Base-by-base conservation (phyloP, 306 rosid genomes). In the Carpinus fangiana region DNA sequence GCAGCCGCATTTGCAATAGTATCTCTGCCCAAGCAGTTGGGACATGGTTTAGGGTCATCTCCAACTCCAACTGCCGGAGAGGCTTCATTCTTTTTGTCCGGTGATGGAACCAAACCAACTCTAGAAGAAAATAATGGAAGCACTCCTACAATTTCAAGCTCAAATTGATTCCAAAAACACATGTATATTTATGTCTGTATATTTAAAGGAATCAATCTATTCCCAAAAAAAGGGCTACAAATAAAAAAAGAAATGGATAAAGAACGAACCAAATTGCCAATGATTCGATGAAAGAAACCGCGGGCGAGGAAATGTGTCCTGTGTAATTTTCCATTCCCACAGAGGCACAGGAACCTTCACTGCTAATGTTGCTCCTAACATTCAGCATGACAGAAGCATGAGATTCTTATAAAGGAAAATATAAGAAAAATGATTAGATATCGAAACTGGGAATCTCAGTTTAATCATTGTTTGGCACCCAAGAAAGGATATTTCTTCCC, bases 1-100 rank as follows among this genome's bases (percentile, higher is more conserved):
- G 98, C 91, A 23, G 98, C 98, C 0, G 98, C 98, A 80, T 90
- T 91, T 12, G 98, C 97, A 81, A 95, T 83, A 21, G 97, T 82
- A 83, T 95, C 90, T 84, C 87, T 87, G 2, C 93, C 88, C 81
- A 93, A 85, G 87, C 90, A 93, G 38, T 72, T 79, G 61, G 59
- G 36, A 81, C 82, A 73, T 9, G 88, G 80, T 75, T 88, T 89
- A 8, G 89, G 83, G 23, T 68, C 78, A 77, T 76, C 85, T 66
- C 61, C 74, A 47, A 83, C 85, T 66, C 61, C 74, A 47, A 83
- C 72, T 9, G 7, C 53, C 28, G 83, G 90, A 75, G 86, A 75
- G 65, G 76, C 54, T 56, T 74, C 88, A 80, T 89, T 85, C 53
- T 81, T 64, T 46, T 62, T 34, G 66, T 81, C 92, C 1, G 89